Evolutionary conservation across 208 protist genomes (phyloP).

Genomic region (Polymyxa betae): DNA sequence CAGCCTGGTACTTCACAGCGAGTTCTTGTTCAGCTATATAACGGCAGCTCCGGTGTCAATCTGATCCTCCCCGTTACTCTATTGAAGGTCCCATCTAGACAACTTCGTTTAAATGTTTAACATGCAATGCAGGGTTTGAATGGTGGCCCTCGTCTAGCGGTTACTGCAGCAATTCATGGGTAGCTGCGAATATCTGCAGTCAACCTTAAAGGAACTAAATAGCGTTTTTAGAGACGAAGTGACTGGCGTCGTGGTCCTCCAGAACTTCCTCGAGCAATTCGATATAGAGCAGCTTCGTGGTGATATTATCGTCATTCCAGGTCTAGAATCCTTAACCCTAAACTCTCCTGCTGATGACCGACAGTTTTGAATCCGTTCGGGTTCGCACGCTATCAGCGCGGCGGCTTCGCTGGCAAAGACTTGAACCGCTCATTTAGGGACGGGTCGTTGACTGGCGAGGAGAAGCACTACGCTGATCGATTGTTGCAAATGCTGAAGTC

Average conservation of each 20-base stretch:
- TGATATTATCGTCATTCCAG: neutral
- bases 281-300: neutral
- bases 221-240: constrained; percentile 1
- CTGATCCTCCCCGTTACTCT: too few relatives aligned
- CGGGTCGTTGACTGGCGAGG: neutral
- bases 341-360: neutral
- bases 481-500: neutral
- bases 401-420: neutral
- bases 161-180: constrained; percentile 8
- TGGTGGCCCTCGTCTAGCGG: neutral
- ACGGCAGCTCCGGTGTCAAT: too few relatives aligned
- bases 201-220: neutral
- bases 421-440: neutral
- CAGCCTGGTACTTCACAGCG: too few relatives aligned
- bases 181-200: neutral
- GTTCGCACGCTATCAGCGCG: neutral
- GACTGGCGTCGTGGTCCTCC: constrained; percentile 3
- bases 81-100: too few relatives aligned
- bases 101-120: neutral
- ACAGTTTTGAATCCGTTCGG: constrained; percentile 14
- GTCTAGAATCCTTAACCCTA: neutral
- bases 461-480: neutral
- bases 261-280: neutral
- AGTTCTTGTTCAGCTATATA: too few relatives aligned
- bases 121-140: neutral